These are phyloP conservation scores for Coemansia sp. DNA, from an alignment of 192 early-diverging fungal genomes.

Conservation along the genomic window DNA sequence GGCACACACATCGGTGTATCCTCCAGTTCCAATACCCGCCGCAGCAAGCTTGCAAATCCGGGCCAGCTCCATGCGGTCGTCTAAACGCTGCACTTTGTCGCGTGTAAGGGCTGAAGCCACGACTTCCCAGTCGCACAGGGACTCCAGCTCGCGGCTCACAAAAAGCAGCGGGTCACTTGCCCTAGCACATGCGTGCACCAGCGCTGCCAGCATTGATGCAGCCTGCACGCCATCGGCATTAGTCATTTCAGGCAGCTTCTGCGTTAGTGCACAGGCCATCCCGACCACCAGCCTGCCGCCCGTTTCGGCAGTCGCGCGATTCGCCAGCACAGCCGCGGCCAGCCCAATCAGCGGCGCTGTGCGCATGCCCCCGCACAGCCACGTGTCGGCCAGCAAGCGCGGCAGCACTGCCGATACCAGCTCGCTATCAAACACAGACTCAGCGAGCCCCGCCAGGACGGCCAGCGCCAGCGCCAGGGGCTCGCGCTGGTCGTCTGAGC, in stretches of 20 bases:
- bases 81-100: constrained; percentile 1
- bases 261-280: background rate
- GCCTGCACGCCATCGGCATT: background rate
- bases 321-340: constrained; percentile 11
- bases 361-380: constrained; percentile 13
- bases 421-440: constrained; percentile 22
- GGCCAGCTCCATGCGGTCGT: constrained; percentile 27
- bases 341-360: constrained; percentile 16
- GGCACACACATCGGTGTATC: constrained; percentile 13
- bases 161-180: constrained; percentile 10
- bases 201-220: background rate
- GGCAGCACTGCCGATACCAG: constrained; percentile 22
- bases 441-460: constrained; percentile 8
- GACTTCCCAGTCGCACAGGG: constrained; percentile 19
- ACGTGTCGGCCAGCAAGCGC: constrained; percentile 16
- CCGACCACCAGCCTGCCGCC: background rate
- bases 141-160: constrained; percentile 20
- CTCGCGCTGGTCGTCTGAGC: constrained; percentile 16
- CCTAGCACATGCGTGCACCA: background rate
- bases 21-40: background rate
- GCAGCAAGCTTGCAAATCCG: constrained; percentile 21
- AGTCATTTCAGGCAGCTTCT: background rate
- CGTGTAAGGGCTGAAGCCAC: constrained; percentile 9
- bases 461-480: constrained; percentile 22
- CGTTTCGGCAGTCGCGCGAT: background rate